Percentiles rank a stretch among this genome's conserved stretches.
These are phyloP conservation scores for Teratosphaeria gauchensis DNA, from an alignment of 2,329 filamentous ascomycete species.

Conservation along the genomic window DNA sequence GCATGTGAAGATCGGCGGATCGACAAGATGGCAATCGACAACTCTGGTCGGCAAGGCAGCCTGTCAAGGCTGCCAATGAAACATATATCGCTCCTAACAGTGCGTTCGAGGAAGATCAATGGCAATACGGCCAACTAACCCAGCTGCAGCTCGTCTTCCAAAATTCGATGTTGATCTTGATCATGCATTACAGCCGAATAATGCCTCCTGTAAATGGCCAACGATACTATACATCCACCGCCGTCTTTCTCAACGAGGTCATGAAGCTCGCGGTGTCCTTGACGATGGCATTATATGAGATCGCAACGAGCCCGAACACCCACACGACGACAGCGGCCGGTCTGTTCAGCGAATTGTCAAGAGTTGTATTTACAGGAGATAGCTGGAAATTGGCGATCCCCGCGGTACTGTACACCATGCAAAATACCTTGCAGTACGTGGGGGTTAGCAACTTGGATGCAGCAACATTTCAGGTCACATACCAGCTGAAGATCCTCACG, in stretches of 20 bases:
- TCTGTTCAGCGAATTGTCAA: slow-evolving; percentile 69
- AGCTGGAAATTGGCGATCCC: slow-evolving; percentile 93
- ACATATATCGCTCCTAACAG: slow-evolving; percentile 56
- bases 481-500: slow-evolving; percentile 88
- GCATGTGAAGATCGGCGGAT: neutral
- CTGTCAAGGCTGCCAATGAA: slow-evolving; percentile 54
- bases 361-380: slow-evolving; percentile 75
- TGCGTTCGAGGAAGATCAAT: slow-evolving; percentile 28
- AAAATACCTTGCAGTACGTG: slow-evolving; percentile 89
- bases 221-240: slow-evolving; percentile 87
- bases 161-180: slow-evolving; percentile 68
- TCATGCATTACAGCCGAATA: slow-evolving; percentile 89
- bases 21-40: slow-evolving; percentile 7
- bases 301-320: slow-evolving; percentile 68
- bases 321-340: slow-evolving; percentile 48
- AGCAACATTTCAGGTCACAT: slow-evolving; percentile 85
- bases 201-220: slow-evolving; percentile 80
- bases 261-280: slow-evolving; percentile 81
- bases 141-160: slow-evolving; percentile 59
- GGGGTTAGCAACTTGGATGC: slow-evolving; percentile 85
- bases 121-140: slow-evolving; percentile 4
- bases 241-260: slow-evolving; percentile 86
- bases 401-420: slow-evolving; percentile 76
- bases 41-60: slow-evolving; percentile 18
- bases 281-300: slow-evolving; percentile 79